Conservation (phyloP, 345 rosid species). For the Brassica napus region DNA sequence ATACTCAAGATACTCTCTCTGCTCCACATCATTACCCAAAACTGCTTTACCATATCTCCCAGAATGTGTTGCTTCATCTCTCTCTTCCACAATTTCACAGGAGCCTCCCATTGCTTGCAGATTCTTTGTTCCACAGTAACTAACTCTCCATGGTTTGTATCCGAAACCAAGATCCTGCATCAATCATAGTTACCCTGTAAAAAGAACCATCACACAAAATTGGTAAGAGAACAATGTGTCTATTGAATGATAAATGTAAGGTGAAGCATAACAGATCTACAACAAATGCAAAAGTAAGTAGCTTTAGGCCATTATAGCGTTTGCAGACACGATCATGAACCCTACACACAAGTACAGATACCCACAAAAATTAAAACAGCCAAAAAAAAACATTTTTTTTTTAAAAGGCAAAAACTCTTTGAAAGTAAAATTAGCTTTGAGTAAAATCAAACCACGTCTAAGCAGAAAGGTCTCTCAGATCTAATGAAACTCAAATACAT, state of each 20-base stretch:
- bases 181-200: neutral
- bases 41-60: neutral
- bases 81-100: no score
- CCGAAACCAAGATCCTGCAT: neutral
- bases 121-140: neutral
- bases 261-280: no score
- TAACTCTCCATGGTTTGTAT: neutral
- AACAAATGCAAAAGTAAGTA: neutral
- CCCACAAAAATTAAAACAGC: no score
- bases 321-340: slow-evolving; percentile 33
- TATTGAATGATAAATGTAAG: no score
- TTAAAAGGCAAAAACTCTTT: no score
- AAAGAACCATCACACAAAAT: no score
- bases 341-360: slow-evolving; percentile 25
- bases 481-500: no score
- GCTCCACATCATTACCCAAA: neutral
- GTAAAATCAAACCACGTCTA: no score
- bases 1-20: neutral
- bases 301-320: slow-evolving; percentile 13
- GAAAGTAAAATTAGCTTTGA: neutral
- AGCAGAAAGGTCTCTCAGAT: no score
- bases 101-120: neutral
- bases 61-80: neutral
- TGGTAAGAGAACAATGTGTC: no score
- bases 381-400: no score